Evolutionary conservation across 2,329 filamentous ascomycete genomes (phyloP).

Genomic region (Fusarium sp.): DNA sequence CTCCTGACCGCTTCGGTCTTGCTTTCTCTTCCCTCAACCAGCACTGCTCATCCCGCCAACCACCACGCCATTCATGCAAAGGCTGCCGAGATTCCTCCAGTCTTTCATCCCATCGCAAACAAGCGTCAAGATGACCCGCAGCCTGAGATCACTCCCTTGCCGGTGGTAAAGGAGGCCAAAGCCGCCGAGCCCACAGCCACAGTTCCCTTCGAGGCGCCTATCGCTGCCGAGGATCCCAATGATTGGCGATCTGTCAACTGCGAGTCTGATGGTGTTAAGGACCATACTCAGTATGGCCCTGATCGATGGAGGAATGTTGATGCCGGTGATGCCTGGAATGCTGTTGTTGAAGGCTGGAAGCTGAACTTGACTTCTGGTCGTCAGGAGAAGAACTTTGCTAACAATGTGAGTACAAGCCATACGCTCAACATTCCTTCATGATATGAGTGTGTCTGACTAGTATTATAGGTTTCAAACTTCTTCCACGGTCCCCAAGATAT

Average conservation of each 20-base stretch:
- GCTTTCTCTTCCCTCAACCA: not conserved
- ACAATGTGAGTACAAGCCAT: slow-evolving; percentile 5
- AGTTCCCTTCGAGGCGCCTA: slow-evolving; percentile 3
- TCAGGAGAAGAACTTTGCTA: slow-evolving; percentile 19
- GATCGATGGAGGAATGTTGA: slow-evolving; percentile 23
- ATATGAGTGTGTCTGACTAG: not conserved
- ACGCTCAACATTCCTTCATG: accelerated
- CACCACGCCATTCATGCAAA: not conserved
- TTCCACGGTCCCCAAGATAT: slow-evolving; percentile 32
- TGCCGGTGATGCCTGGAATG: slow-evolving; percentile 18
- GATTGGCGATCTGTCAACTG: slow-evolving; percentile 18
- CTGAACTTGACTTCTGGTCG: slow-evolving; percentile 15
- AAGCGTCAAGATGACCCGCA: slow-evolving; percentile 15
- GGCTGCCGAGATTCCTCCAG: too few species aligned
- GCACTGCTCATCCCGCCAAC: slow-evolving; percentile 9
- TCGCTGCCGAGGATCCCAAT: not conserved
- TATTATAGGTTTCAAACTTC: slow-evolving; percentile 21
- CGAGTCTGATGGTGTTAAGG: slow-evolving; percentile 15
- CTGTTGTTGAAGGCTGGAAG: slow-evolving; percentile 24
- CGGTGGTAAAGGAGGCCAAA: not conserved
- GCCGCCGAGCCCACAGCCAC: not conserved
- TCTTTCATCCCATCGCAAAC: not conserved
- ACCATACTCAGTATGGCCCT: slow-evolving; percentile 24
- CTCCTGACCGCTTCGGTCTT: slow-evolving; percentile 13
- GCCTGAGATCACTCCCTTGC: not conserved